Conservation (phyloP, 2,329 filamentous ascomycete species). For the Ramichloridium luteum region DNA sequence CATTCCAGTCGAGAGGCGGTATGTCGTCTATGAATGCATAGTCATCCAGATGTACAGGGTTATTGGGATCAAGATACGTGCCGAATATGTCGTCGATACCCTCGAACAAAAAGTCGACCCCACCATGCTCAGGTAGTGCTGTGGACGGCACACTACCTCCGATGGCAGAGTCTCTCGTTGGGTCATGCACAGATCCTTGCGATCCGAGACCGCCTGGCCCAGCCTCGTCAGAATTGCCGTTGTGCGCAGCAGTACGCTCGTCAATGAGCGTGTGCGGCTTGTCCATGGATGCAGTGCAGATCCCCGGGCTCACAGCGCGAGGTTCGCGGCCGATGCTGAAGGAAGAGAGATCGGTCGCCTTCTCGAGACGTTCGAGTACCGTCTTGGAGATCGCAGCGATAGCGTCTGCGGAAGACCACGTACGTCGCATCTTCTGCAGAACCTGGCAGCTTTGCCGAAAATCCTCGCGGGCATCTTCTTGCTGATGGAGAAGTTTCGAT, state of each 20-base stretch:
- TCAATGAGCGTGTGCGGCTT: constrained; percentile 14
- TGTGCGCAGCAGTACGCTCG: constrained; percentile 3
- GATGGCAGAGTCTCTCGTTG: neutral
- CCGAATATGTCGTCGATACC: constrained; percentile 25
- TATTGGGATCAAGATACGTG: constrained; percentile 24
- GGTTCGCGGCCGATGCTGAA: constrained; percentile 16
- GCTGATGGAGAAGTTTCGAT: constrained; percentile 36
- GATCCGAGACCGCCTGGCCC: neutral
- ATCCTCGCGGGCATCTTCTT: constrained; percentile 35
- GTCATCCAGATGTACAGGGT: constrained; percentile 24
- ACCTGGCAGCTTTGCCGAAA: constrained; percentile 33
- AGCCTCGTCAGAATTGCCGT: constrained; percentile 4
- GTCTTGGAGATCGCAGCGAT: constrained; percentile 28
- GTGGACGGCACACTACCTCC: constrained; percentile 1
- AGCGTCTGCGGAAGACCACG: constrained; percentile 36
- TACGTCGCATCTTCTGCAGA: constrained; percentile 32
- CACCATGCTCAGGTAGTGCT: constrained; percentile 1
- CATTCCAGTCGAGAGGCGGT: constrained; percentile 15
- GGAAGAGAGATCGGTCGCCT: constrained; percentile 15
- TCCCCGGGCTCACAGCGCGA: constrained; percentile 8
- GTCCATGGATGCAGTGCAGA: constrained; percentile 12
- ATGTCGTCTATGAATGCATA: constrained; percentile 22
- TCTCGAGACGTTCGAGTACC: constrained; percentile 21
- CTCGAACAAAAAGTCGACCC: constrained; percentile 19
- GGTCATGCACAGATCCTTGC: too few species aligned